Percentiles rank a stretch among this genome's conserved stretches.
These are phyloP conservation scores for Globisporangium perplexum DNA, from an alignment of 352 stramenopile genomes.

Conservation along the genomic window DNA sequence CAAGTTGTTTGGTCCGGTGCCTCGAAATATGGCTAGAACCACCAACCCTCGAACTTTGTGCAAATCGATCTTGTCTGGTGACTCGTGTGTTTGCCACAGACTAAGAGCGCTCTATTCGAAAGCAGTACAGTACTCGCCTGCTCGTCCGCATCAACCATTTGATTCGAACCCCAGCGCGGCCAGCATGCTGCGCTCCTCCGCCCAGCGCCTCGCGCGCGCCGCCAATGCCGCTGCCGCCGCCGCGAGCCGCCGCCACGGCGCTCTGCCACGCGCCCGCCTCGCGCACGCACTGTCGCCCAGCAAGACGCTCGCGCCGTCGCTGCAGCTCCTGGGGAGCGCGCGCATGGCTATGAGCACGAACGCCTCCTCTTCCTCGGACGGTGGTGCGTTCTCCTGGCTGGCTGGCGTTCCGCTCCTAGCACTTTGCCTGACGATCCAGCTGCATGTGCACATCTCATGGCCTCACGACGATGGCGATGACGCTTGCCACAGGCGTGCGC, in stretches of 20 bases:
- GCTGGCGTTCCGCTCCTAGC: neutral
- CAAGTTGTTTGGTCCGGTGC: too few relatives aligned
- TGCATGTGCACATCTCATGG: neutral
- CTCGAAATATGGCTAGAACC: neutral
- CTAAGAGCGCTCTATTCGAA: neutral
- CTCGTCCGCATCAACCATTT: slow-evolving; percentile 1
- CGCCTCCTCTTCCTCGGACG: slow-evolving; percentile 22
- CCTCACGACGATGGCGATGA: neutral
- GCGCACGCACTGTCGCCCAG: slow-evolving; percentile 12
- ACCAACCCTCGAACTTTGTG: neutral
- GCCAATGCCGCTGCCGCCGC: slow-evolving; percentile 15
- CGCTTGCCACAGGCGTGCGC: slow-evolving; percentile 38
- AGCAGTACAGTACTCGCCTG: too few relatives aligned
- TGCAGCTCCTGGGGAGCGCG: slow-evolving; percentile 30
- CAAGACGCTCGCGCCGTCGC: slow-evolving; percentile 21
- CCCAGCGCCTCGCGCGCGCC: slow-evolving; percentile 35
- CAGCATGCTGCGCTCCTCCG: slow-evolving; percentile 47
- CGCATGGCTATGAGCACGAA: slow-evolving; percentile 34
- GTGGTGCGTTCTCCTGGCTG: neutral
- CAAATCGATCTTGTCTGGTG: too few relatives aligned
- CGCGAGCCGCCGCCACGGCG: slow-evolving; percentile 10
- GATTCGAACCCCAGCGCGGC: too few relatives aligned
- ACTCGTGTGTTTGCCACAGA: too few relatives aligned
- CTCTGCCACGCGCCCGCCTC: slow-evolving; percentile 3
- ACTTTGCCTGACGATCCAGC: too few relatives aligned